Evolutionary conservation across 495 filamentous ascomycete species (phyloP).

Genomic region (Daldinia vernicosa): DNA sequence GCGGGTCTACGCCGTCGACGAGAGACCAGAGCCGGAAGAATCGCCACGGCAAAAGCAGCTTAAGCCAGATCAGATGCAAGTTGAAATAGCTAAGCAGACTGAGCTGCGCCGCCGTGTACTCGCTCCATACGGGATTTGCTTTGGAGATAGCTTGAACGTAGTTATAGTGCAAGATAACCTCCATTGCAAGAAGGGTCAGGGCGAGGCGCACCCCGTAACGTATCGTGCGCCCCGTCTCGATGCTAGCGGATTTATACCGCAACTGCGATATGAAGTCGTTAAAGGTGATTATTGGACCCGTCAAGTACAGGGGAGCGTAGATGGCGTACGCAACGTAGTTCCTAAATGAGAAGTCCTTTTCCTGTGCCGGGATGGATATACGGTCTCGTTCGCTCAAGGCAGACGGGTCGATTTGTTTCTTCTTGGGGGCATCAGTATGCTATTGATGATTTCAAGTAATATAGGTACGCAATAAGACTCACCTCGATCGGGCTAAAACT

Average conservation of each 20-base stretch:
- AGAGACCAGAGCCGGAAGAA: conserved; percentile 97
- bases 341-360: conserved; percentile 75
- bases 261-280: conserved; percentile 95
- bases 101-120: conserved; percentile 88
- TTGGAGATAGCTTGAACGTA: conserved; percentile 95
- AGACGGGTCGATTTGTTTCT: conserved; percentile 93
- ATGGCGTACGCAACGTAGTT: conserved; percentile 89
- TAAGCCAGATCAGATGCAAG: conserved; percentile 97
- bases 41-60: conserved; percentile 94
- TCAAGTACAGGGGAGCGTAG: conserved; percentile 92
- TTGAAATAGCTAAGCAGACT: conserved; percentile 95
- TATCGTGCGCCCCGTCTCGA: conserved; percentile 71
- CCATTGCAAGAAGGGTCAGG: conserved; percentile 86
- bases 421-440: conserved; percentile 80
- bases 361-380: conserved; percentile 74
- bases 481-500: conserved; percentile 84
- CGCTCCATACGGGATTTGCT: conserved; percentile 74
- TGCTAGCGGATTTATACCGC: conserved; percentile 72
- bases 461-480: conserved; percentile 49
- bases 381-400: conserved; percentile 88
- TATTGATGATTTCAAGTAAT: conserved; percentile 6
- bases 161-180: conserved; percentile 90
- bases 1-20: conserved; percentile 89
- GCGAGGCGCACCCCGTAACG: conserved; percentile 86
- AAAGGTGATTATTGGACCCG: conserved; percentile 94